Base-by-base conservation (phyloP, 768 basidiomycete genomes). In the Strobilomyces echinocephalus region DNA sequence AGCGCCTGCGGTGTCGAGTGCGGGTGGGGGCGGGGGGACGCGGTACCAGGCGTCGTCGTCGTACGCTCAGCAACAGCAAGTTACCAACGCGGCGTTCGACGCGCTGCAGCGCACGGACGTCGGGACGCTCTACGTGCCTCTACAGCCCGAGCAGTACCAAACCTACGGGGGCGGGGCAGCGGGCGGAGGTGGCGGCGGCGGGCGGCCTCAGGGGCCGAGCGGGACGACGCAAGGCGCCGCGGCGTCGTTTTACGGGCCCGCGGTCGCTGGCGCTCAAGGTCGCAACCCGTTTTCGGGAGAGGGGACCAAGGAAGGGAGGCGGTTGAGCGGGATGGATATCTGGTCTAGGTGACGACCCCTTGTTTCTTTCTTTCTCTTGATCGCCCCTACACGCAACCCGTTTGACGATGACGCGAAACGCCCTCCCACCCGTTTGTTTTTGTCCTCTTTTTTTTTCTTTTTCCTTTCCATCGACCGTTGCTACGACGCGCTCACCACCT, bases 111-210 rank as follows among this genome's bases (percentile, higher is more conserved):
- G 84, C 50, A 70, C 80, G 26, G 86, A 88, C 46, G 81, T 87
- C 35, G 81, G 80, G 39, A 79, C 79, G 52, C 67, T 92, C 69
- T 93, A 84, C 64, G 84, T 84, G 35, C 89, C 91, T 1, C 79
- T 93, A 78, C 91, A 91, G 66, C 86, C 90, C 33, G 90, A 92
- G 24, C 85, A 86, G 59, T 91, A 7, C 6, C 30, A 30, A 30
- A 7, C 30, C 7, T 30, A 30, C 30, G 64, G 72, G 18, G 67
- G 70, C 12, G 62, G 76, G 20, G 20, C 40, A 10, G 21, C n/a
- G 40, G 10, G 60, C 15, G 54, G 72, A 12, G 58, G 64, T n/a
- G 58, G 58, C 9, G 24, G 48, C 15, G 35, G 15, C 9, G 53
- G 60, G 10, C 26, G 73, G 79, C 69, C 77, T 12, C 81, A 85